These are phyloP conservation scores for Collybia nuda DNA, from an alignment of 768 basidiomycete species.

Conservation along the genomic window DNA sequence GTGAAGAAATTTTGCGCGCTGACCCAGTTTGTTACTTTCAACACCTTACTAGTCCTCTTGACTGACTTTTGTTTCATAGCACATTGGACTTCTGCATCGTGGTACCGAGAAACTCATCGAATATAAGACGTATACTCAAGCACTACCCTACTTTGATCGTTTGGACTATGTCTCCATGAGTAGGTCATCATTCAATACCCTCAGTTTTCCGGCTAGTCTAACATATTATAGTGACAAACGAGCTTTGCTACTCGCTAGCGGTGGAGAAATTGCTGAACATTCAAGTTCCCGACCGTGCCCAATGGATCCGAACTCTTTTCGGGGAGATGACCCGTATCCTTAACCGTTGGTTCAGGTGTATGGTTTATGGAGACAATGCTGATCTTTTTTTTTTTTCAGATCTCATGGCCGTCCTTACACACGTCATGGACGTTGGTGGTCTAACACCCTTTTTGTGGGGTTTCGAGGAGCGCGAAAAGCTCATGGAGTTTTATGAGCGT, in stretches of 20 bases:
- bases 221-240: conserved; percentile 86
- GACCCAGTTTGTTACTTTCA: conserved; percentile 61
- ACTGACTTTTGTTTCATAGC: conserved; percentile 41
- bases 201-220: conserved; percentile 1
- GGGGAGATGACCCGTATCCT: conserved; percentile 95
- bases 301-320: conserved; percentile 97
- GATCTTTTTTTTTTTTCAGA: conserved; percentile 40
- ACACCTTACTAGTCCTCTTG: too few species aligned
- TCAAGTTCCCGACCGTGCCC: conserved; percentile 93
- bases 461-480: conserved; percentile 99
- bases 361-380: too few species aligned
- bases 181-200: conserved; percentile 35
- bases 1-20: conserved; percentile 88
- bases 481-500: conserved; percentile 99
- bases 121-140: conserved; percentile 98
- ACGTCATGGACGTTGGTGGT: conserved; percentile 97
- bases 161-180: conserved; percentile 99
- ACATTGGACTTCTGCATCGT: conserved; percentile 94
- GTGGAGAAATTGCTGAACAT: conserved; percentile 98
- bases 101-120: conserved; percentile 99
- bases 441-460: conserved; percentile 99
- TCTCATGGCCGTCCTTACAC: conserved; percentile 94
- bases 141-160: conserved; percentile 97
- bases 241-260: conserved; percentile 94
- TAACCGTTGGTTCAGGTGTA: conserved; percentile 42